Percentiles rank a stretch among this genome's conserved stretches.
Evolutionary conservation across 495 filamentous ascomycete genomes (phyloP).

Genomic region (Lentithecium fluviatile): DNA sequence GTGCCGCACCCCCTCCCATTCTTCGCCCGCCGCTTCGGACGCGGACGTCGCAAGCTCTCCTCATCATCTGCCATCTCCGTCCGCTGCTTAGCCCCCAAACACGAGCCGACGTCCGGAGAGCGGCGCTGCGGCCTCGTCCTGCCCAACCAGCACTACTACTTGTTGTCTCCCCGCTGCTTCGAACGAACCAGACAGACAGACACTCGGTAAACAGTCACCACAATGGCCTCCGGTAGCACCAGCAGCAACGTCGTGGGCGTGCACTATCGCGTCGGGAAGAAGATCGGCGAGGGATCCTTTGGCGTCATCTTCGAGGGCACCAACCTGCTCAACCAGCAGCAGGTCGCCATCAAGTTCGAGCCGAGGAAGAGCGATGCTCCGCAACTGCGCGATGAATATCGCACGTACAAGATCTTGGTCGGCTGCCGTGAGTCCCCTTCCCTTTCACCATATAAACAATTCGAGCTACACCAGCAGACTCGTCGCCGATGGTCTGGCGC

Average conservation of each 20-base stretch:
- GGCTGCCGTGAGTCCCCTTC: slow-evolving; percentile 83
- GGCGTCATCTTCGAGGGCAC: slow-evolving; percentile 99
- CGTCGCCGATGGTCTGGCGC: slow-evolving; percentile 47
- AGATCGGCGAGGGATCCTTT: slow-evolving; percentile 98
- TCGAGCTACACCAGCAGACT: slow-evolving; percentile 33
- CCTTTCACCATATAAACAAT: slow-evolving; percentile 45
- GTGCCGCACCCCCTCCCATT: background rate
- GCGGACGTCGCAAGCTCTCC: background rate
- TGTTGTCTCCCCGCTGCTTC: background rate
- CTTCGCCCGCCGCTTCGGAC: background rate
- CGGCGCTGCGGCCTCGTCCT: background rate
- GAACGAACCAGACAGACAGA: background rate
- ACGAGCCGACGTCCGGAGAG: background rate
- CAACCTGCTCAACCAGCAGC: slow-evolving; percentile 97
- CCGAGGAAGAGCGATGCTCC: slow-evolving; percentile 98
- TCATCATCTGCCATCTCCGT: background rate
- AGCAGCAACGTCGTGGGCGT: slow-evolving; percentile 98
- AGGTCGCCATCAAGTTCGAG: slow-evolving; percentile 99
- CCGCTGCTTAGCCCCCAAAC: background rate
- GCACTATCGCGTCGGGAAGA: slow-evolving; percentile 98
- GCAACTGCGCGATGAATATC: slow-evolving; percentile 96
- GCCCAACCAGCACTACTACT: background rate
- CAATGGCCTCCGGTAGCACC: slow-evolving; percentile 74
- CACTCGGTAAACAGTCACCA: background rate
- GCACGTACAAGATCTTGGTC: slow-evolving; percentile 98